These are phyloP conservation scores for Phytophthora pini DNA, from an alignment of 352 stramenopile genomes.

Conservation along the genomic window DNA sequence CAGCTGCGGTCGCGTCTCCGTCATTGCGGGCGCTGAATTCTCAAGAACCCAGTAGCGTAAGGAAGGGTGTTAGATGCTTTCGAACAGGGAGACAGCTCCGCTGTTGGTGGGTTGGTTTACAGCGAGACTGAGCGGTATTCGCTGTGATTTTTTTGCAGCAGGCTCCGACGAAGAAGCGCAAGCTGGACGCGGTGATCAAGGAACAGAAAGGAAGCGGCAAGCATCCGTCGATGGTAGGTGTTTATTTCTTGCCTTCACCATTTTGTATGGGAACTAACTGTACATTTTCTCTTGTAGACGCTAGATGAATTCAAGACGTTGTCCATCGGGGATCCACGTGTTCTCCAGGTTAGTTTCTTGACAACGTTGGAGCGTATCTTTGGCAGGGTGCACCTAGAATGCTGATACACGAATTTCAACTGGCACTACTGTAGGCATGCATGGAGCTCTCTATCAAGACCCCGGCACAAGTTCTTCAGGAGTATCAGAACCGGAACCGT, in stretches of 20 bases:
- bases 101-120: conserved; percentile 15
- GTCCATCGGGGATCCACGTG: conserved; percentile 58
- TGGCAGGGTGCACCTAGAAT: conserved; percentile 4
- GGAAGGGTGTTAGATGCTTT: conserved; percentile 27
- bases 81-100: conserved; percentile 30
- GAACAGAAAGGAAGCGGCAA: conserved; percentile 28
- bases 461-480: conserved; percentile 83
- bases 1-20: neutral
- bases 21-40: conserved; percentile 2
- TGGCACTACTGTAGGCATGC: conserved; percentile 48
- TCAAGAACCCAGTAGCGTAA: conserved; percentile 41
- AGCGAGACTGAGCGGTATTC: neutral
- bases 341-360: conserved; percentile 55
- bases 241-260: neutral
- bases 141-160: conserved; percentile 11
- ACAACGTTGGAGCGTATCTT: conserved; percentile 8
- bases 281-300: conserved; percentile 33
- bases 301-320: conserved; percentile 78
- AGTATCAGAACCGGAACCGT: conserved; percentile 85
- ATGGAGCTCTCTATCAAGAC: conserved; percentile 85
- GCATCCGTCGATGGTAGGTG: conserved; percentile 45
- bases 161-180: conserved; percentile 54
- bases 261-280: neutral
- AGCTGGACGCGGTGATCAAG: conserved; percentile 33
- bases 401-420: neutral